These are phyloP conservation scores for Trichosanthes cucumerina DNA, from an alignment of 306 rosid genomes.

Conservation along the genomic window DNA sequence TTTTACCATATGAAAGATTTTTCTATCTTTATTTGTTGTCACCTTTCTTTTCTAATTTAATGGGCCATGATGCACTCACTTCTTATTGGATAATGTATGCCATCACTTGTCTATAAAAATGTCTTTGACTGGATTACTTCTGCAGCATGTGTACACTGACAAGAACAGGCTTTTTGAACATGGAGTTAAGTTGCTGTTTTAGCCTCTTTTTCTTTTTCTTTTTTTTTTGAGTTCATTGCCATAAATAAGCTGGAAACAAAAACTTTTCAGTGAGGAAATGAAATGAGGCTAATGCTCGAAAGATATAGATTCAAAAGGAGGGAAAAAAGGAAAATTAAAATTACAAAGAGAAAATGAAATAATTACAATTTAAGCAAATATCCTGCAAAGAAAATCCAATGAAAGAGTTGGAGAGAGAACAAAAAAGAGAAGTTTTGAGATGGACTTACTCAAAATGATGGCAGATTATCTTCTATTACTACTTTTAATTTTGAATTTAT, in stretches of 20 bases:
- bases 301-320: too few relatives aligned
- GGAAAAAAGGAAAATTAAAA: too few relatives aligned
- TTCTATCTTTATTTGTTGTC: background rate
- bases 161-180: background rate
- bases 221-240: background rate
- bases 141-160: background rate
- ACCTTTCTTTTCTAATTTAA: background rate
- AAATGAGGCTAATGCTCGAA: too few relatives aligned
- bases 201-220: background rate
- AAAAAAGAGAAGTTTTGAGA: too few relatives aligned
- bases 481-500: too few relatives aligned
- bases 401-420: too few relatives aligned
- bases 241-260: background rate
- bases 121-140: background rate
- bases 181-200: background rate
- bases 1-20: background rate
- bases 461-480: too few relatives aligned
- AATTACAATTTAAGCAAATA: too few relatives aligned
- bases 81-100: background rate
- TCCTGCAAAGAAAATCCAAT: too few relatives aligned
- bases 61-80: background rate
- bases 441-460: too few relatives aligned
- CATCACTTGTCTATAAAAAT: background rate
- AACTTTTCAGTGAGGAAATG: too few relatives aligned
- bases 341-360: too few relatives aligned